phyloP scores from a whole-genome alignment of 345 rosid genomes.

The Gossypium sturtianum region DNA sequence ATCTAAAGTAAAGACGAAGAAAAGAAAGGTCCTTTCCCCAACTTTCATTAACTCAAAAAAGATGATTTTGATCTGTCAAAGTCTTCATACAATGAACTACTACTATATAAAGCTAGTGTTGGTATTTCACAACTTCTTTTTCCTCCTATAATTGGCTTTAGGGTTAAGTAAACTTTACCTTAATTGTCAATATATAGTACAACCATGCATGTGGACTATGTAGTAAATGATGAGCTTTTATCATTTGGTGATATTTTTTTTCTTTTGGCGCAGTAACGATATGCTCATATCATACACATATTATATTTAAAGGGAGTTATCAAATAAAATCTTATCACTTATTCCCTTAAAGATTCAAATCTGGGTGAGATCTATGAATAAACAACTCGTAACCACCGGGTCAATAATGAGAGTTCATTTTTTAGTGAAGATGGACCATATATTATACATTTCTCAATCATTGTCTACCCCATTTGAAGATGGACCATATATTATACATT shows the following conservation, averaged over 20 bases:
- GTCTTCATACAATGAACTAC: not conserved
- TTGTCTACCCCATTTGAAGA: not conserved
- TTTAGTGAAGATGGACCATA: no score
- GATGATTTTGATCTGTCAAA: not conserved
- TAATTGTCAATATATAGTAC: no score
- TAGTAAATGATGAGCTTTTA: no score
- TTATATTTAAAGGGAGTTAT: no score
- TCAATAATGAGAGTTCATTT: no score
- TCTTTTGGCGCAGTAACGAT: no score
- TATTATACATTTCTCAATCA: not conserved
- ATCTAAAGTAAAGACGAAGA: not conserved
- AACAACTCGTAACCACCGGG: no score
- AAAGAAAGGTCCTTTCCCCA: not conserved
- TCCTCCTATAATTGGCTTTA: not conserved
- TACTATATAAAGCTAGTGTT: not conserved
- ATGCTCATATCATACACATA: no score
- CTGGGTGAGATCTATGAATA: fast-evolving
- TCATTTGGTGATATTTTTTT: no score
- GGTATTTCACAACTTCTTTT: not conserved
- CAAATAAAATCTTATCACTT: no score
- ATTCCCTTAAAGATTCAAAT: no score
- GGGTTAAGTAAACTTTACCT: not conserved
- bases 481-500: not conserved
- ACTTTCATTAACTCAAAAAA: not conserved
- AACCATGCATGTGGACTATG: no score